phyloP scores from a whole-genome alignment of 805 yeast genomes.

The Schwanniomyces sp. region DNA sequence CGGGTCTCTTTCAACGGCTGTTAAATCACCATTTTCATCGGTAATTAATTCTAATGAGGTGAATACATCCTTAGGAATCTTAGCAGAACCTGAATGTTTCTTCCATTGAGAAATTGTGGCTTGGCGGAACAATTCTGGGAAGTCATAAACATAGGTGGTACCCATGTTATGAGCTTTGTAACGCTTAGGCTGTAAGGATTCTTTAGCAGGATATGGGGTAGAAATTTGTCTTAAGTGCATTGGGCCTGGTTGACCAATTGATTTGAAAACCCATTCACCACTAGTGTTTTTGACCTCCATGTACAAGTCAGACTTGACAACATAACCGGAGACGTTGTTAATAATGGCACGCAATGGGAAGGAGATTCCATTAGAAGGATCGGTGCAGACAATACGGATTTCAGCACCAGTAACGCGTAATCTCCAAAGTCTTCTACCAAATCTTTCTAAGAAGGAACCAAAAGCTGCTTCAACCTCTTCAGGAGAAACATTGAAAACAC shows the following conservation, averaged over 20 bases:
- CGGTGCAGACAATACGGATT: constrained; percentile 92
- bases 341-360: constrained; percentile 97
- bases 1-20: constrained; percentile 92
- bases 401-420: constrained; percentile 97
- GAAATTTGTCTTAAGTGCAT: constrained; percentile 97
- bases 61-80: constrained; percentile 77
- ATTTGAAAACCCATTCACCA: constrained; percentile 97
- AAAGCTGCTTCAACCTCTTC: constrained; percentile 97
- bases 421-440: constrained; percentile 96
- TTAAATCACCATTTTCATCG: constrained; percentile 71
- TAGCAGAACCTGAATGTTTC: constrained; percentile 51
- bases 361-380: constrained; percentile 81
- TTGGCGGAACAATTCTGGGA: constrained; percentile 98
- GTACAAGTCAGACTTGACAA: constrained; percentile 91
- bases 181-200: constrained; percentile 97
- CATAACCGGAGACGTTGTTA: constrained; percentile 95
- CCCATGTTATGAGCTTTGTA: constrained; percentile 98
- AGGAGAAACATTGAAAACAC: constrained; percentile 91
- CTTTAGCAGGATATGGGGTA: constrained; percentile 97
- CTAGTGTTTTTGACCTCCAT: constrained; percentile 89
- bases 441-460: constrained; percentile 96
- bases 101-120: constrained; percentile 87
- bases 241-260: constrained; percentile 90
- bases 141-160: constrained; percentile 96
- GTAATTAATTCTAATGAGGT: constrained; percentile 81